Evolutionary conservation across 163 green algal genomes (phyloP), one percentile per base, ranked within the genome.

Genomic region (Prototheca wickerhamii): DNA sequence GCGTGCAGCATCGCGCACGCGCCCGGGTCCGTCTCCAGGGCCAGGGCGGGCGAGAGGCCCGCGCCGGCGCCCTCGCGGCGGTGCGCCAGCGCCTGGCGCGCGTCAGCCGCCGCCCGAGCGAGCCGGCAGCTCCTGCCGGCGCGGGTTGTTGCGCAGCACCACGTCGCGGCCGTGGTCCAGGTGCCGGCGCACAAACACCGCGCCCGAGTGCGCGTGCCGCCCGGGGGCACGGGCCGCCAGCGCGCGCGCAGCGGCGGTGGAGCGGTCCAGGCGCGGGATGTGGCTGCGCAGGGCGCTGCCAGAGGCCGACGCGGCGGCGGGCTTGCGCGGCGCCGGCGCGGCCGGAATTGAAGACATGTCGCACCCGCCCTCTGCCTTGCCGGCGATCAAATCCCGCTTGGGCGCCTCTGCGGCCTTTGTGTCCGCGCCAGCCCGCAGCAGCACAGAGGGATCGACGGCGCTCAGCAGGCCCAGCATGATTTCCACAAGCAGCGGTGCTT

Each of bases 401-500:
- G n/a, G n/a, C n/a, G n/a, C n/a, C n/a, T n/a, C n/a, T n/a, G n/a
- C n/a, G n/a, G n/a, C n/a, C n/a, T n/a, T n/a, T 15, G 37, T 10
- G 10, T 44, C 37, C 10, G 37, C 15, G 10, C 10, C 10, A 15
- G 37, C 68, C 34, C 60, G 42, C 34, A 79, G 60, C 37, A 88
- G 61, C 10, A 60, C 52, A 29, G 68, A 49, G 10, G 84, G 70
- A 18, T 76, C 64, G 17, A 82, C 35, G 0, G 63, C 72, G 2
- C 46, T 42, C 35, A 89, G 86, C 29, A 93, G 60, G 34, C 81
- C 64, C 21, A 75, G 44, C 64, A 93, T 75, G 35, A 91, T 75
- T 63, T 92, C 76, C 50, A 95, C 74, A 54, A 96, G 70, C 46
- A 94, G 72, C 4, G 77, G 61, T 6, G 78, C 74, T 53, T 95